These are phyloP conservation scores for Protomyces macrosporus DNA, from an alignment of 1,139 yeast species.

Conservation along the genomic window DNA sequence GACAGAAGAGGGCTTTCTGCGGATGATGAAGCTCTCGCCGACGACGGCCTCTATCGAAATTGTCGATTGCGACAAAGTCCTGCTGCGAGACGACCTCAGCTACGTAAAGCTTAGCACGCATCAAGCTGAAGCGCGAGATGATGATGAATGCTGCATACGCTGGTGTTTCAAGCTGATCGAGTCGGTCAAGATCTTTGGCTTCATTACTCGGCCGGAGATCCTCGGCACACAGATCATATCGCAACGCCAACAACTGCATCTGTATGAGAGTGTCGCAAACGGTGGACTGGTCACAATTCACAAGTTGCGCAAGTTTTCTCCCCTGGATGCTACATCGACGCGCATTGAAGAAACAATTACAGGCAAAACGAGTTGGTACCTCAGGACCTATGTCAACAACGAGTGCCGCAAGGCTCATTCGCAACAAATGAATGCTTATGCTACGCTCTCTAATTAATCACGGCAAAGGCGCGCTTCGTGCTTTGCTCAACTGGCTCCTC, in stretches of 20 bases:
- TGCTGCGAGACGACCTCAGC: not conserved
- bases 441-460: conserved; percentile 28
- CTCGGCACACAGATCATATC: conserved; percentile 13
- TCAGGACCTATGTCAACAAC: conserved; percentile 3
- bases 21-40: not conserved
- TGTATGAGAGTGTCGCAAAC: conserved; percentile 16
- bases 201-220: conserved; percentile 3
- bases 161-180: conserved; percentile 8
- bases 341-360: conserved; percentile 3
- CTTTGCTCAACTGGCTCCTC: conserved; percentile 59
- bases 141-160: not conserved
- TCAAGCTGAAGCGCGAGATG: not conserved
- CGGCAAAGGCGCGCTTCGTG: conserved; percentile 61
- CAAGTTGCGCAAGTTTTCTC: conserved; percentile 11
- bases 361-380: conserved; percentile 11
- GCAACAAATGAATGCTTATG: conserved; percentile 8
- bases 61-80: conserved; percentile 1
- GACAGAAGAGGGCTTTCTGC: not conserved
- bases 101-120: not conserved
- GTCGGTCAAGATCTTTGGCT: conserved; percentile 3
- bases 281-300: conserved; percentile 2
- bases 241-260: not conserved
- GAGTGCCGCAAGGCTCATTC: conserved; percentile 18
- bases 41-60: conserved; percentile 8
- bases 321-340: not conserved